phyloP scores from a whole-genome alignment of 768 basidiomycete species.

The Pulveroboletus sp. region DNA sequence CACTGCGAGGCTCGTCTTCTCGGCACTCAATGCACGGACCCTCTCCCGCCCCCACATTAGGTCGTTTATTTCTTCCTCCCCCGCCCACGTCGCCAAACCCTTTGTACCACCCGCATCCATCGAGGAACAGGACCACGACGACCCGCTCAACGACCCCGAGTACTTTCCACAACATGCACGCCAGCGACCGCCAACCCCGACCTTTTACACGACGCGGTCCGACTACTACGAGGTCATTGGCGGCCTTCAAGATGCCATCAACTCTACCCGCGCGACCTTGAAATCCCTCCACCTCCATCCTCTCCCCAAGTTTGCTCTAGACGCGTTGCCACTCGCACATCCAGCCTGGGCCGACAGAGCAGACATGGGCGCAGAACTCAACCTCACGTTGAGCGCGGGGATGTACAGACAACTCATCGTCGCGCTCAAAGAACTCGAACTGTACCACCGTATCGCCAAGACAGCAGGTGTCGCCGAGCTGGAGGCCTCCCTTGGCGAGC shows the following conservation, averaged over 20 bases:
- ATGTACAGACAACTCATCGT: constrained; percentile 65
- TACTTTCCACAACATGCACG: constrained; percentile 5
- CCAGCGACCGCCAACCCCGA: constrained; percentile 58
- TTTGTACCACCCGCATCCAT: constrained; percentile 30
- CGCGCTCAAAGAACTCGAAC: constrained; percentile 65
- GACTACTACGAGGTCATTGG: constrained; percentile 71
- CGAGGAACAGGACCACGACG: not conserved
- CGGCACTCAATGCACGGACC: constrained; percentile 6
- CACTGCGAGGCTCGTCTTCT: constrained; percentile 5
- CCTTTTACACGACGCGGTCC: constrained; percentile 82
- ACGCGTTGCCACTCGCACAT: constrained; percentile 53
- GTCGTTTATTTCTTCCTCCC: constrained; percentile 3
- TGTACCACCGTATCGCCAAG: constrained; percentile 40
- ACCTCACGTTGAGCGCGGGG: constrained; percentile 59
- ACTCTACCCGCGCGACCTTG: constrained; percentile 55
- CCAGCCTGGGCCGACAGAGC: constrained; percentile 68
- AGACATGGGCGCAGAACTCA: constrained; percentile 58
- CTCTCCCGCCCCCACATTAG: not conserved
- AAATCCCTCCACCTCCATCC: constrained; percentile 70
- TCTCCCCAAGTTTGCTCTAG: constrained; percentile 67
- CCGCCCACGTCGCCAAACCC: not conserved
- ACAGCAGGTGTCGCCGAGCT: constrained; percentile 40
- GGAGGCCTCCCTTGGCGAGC: constrained; percentile 54
- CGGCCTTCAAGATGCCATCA: constrained; percentile 62
- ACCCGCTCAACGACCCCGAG: constrained; percentile 5